These are phyloP conservation scores for Fomitopsis palustris DNA, from an alignment of 1,284 basidiomycete genomes.

Conservation along the genomic window DNA sequence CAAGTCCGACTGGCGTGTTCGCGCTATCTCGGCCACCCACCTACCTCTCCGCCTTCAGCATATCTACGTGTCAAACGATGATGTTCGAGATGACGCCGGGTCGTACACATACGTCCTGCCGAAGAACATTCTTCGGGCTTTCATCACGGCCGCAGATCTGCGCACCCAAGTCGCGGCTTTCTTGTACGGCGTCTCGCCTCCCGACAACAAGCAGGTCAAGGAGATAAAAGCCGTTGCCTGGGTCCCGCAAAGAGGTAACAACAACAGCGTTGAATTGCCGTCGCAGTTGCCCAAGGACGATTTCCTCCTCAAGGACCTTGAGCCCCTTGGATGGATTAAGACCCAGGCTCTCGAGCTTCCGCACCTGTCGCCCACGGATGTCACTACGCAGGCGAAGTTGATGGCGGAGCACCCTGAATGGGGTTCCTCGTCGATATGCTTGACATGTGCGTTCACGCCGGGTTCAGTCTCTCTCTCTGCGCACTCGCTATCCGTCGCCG, in stretches of 20 bases:
- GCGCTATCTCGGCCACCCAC: conserved; percentile 95
- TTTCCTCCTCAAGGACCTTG: conserved; percentile 90
- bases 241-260: conserved; percentile 95
- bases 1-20: conserved; percentile 99
- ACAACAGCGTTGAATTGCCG: conserved; percentile 90
- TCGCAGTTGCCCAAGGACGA: conserved; percentile 87
- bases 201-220: conserved; percentile 98
- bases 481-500: conserved; percentile 84
- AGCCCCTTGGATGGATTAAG: conserved; percentile 98
- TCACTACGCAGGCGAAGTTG: conserved; percentile 93
- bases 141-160: conserved; percentile 91
- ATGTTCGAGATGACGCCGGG: conserved; percentile 96
- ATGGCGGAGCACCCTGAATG: conserved; percentile 97
- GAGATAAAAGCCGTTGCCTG: conserved; percentile 97
- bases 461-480: conserved; percentile 95
- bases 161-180: conserved; percentile 95
- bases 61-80: conserved; percentile 98
- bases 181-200: conserved; percentile 89
- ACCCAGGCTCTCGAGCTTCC: conserved; percentile 92
- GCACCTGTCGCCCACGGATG: conserved; percentile 89
- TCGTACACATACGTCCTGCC: conserved; percentile 95
- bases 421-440: conserved; percentile 91
- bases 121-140: conserved; percentile 95
- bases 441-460: conserved; percentile 96
- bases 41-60: conserved; percentile 95